Conservation (phyloP, 2,329 filamentous ascomycete species). For the Epicoccum nigrum region DNA sequence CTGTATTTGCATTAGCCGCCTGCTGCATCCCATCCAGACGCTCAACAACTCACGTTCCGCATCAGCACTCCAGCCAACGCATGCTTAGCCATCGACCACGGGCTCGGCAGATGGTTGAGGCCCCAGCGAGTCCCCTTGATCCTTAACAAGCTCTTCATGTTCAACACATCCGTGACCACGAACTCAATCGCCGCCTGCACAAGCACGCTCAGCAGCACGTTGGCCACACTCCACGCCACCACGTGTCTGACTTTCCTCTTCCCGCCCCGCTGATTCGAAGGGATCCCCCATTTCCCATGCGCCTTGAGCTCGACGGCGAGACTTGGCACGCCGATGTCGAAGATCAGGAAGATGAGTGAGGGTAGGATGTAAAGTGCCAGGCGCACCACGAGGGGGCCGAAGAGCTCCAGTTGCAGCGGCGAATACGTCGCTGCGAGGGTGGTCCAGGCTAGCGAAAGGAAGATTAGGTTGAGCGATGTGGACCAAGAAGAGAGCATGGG, state of each 20-base stretch:
- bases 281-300: conserved; percentile 61
- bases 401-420: conserved; percentile 74
- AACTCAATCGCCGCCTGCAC: conserved; percentile 64
- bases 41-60: conserved; percentile 58
- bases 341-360: conserved; percentile 71
- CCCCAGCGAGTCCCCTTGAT: conserved; percentile 65
- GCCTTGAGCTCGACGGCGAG: conserved; percentile 73
- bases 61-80: conserved; percentile 59
- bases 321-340: conserved; percentile 74
- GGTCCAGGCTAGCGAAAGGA: conserved; percentile 91
- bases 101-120: conserved; percentile 67
- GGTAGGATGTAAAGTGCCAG: conserved; percentile 75
- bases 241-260: conserved; percentile 56
- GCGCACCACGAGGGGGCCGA: conserved; percentile 72
- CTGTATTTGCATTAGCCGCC: conserved; percentile 41
- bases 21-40: background rate
- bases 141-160: conserved; percentile 62
- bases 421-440: conserved; percentile 80
- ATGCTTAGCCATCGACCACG: conserved; percentile 65
- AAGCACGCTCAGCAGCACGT: conserved; percentile 60
- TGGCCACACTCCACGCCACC: conserved; percentile 60
- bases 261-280: conserved; percentile 48
- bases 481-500: conserved; percentile 76
- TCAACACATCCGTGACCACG: conserved; percentile 59
- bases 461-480: conserved; percentile 81